Conservation (phyloP, 75 land plant species). For the Ceratopteris richardii region DNA sequence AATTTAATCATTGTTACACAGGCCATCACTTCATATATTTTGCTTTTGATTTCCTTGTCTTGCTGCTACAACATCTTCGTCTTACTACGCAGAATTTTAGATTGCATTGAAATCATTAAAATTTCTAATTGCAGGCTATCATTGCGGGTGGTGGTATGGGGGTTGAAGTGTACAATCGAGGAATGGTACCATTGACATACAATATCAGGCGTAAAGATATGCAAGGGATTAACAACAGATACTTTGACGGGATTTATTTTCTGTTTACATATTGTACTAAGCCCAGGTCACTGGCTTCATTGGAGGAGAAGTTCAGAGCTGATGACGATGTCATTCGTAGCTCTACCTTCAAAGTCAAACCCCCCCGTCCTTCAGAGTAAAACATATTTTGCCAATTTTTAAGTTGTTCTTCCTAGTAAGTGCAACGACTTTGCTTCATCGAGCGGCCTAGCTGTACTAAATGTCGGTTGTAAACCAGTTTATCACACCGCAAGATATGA, state of each 20-base stretch:
- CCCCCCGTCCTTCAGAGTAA: background rate
- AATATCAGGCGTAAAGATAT: slow-evolving; percentile 77
- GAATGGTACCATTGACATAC: slow-evolving; percentile 90
- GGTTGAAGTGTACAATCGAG: slow-evolving; percentile 91
- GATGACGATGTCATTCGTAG: slow-evolving; percentile 87
- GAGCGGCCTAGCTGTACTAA: no score
- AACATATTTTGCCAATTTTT: no score
- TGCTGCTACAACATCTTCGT: no score
- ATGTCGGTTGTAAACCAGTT: no score
- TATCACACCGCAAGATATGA: no score
- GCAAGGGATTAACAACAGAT: slow-evolving; percentile 70
- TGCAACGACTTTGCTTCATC: no score
- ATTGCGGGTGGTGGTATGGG: slow-evolving; percentile 96
- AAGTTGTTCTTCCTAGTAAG: no score
- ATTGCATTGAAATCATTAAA: no score
- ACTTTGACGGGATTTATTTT: slow-evolving; percentile 86
- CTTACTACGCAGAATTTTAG: no score
- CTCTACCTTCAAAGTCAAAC: slow-evolving; percentile 43
- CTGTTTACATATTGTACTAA: slow-evolving; percentile 89
- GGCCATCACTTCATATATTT: no score
- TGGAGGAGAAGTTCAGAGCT: slow-evolving; percentile 45
- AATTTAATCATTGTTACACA: no score
- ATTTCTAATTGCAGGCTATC: slow-evolving; percentile 43
- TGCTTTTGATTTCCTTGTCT: no score
- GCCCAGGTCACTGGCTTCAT: slow-evolving; percentile 51